Percentiles rank a stretch among this genome's conserved stretches.
phyloP scores from a whole-genome alignment of 306 rosid genomes.

The Trichosanthes truncata region DNA sequence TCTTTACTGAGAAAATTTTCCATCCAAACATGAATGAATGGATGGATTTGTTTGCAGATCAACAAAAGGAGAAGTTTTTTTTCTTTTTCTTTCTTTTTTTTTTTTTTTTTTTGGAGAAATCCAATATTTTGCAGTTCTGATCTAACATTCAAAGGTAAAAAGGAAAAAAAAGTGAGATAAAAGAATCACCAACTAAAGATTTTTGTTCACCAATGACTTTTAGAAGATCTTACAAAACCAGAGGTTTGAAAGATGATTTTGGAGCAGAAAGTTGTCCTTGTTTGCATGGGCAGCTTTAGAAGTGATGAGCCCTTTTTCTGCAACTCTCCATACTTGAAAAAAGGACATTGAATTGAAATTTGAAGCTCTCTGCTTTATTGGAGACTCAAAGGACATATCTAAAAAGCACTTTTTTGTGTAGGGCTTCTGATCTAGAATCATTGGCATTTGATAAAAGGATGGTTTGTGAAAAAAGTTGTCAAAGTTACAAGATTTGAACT shows the following conservation, averaged over 20 bases:
- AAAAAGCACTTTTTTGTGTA: background rate
- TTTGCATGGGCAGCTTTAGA: background rate
- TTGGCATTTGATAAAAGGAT: background rate
- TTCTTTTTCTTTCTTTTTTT: too few relatives aligned
- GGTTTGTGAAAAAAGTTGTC: background rate
- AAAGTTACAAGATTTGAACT: background rate
- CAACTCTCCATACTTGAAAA: slow-evolving; percentile 1
- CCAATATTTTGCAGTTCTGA: background rate
- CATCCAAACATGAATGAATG: background rate
- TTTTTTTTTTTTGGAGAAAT: background rate
- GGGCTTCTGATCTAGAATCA: background rate
- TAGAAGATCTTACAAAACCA: background rate
- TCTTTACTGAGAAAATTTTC: background rate
- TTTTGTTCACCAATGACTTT: background rate
- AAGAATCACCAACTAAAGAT: background rate
- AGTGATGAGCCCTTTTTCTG: background rate
- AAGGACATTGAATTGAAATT: slow-evolving; percentile 4
- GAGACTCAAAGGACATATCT: background rate
- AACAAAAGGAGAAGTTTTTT: too few relatives aligned
- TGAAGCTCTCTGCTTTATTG: background rate
- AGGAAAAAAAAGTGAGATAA: background rate
- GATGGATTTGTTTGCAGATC: background rate
- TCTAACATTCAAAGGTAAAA: background rate
- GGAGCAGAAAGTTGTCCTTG: background rate
- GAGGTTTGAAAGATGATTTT: background rate